Conservation (phyloP, 192 early-diverging fungal genomes). For the Linnemannia hyalina region DNA sequence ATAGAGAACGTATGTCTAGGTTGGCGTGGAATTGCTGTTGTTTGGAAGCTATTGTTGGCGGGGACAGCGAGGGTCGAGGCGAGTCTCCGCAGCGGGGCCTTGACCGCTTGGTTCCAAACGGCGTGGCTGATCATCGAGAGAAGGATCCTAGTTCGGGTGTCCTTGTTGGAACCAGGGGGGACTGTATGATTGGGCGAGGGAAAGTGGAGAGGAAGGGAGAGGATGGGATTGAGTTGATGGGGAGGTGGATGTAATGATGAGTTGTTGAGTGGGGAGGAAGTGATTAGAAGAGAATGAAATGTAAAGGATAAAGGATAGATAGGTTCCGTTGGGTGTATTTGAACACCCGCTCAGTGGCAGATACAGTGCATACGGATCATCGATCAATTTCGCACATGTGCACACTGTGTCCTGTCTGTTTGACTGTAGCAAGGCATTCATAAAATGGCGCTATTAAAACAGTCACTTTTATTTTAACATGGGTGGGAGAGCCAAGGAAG, state of each 20-base stretch:
- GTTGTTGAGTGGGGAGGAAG: background rate
- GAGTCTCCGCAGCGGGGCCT: conserved; percentile 28
- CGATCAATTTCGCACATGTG: background rate
- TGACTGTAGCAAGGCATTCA: background rate
- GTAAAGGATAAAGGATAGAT: background rate
- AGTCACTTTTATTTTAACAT: background rate
- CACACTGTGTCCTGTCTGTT: too few relatives aligned
- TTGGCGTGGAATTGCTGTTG: background rate
- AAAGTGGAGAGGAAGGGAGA: background rate
- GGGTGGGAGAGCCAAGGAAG: too few relatives aligned
- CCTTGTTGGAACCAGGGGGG: background rate
- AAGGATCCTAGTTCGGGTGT: background rate
- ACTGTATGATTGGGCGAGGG: background rate
- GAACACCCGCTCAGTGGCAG: background rate
- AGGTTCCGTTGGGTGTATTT: background rate
- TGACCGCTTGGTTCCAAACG: conserved; percentile 11
- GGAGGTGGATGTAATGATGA: background rate
- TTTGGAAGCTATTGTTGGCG: background rate
- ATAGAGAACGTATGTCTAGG: conserved; percentile 2
- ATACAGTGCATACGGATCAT: background rate
- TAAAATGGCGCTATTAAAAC: background rate
- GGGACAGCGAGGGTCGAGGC: conserved; percentile 8
- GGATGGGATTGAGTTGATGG: background rate
- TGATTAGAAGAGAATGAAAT: background rate
- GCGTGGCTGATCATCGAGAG: conserved; percentile 20